phyloP scores from a whole-genome alignment of 73 alveolate genomes.

The Urostyla sp. region DNA sequence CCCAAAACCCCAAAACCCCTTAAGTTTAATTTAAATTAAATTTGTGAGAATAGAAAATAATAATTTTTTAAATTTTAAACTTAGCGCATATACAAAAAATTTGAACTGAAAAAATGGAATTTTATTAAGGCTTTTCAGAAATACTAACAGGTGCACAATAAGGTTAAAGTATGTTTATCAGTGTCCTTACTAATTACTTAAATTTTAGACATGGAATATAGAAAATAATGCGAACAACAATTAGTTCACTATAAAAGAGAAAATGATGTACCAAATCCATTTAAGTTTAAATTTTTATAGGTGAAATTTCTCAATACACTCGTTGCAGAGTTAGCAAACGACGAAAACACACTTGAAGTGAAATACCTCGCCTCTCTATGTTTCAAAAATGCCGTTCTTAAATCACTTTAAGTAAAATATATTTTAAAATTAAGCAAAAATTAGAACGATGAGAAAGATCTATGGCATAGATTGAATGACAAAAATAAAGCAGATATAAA shows the following conservation, averaged over 20 bases:
- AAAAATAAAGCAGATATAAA: not conserved
- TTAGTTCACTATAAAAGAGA: not conserved
- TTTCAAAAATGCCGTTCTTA: slow-evolving; percentile 20
- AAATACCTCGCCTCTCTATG: slow-evolving; percentile 11
- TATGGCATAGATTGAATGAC: slow-evolving; percentile 13
- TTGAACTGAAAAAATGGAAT: not conserved
- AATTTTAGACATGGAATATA: not conserved
- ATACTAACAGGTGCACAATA: not conserved
- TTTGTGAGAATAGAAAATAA: too few relatives aligned
- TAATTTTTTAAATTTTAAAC: too few relatives aligned
- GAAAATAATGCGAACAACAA: not conserved
- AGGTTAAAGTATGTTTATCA: not conserved
- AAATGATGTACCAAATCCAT: not conserved
- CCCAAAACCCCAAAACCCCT: slow-evolving; percentile 4
- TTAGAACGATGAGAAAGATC: not conserved
- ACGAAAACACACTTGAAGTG: not conserved
- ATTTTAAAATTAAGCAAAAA: not conserved
- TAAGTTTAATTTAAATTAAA: not conserved
- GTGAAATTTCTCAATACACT: slow-evolving; percentile 25
- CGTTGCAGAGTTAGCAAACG: not conserved
- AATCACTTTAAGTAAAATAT: slow-evolving; percentile 20
- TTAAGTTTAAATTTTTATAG: not conserved
- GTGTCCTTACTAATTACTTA: too few relatives aligned
- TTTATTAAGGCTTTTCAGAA: not conserved
- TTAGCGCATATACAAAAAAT: not conserved